Base-by-base conservation (phyloP, 495 filamentous ascomycete species). In the Penicillium verhagenii region DNA sequence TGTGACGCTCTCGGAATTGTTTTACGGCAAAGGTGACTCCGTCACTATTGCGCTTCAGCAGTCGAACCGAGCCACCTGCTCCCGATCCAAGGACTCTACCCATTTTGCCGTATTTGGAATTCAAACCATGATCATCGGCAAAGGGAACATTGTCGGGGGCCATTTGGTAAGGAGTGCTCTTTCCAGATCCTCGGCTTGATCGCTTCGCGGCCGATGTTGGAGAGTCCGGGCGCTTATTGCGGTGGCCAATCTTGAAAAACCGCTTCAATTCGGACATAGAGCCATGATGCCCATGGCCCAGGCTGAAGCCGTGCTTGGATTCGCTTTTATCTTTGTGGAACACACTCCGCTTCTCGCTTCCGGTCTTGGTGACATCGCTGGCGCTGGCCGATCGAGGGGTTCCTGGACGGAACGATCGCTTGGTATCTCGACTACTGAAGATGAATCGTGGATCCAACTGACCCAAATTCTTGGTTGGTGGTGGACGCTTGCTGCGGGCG, bases 21-120 rank as follows among this genome's bases (percentile, higher is more conserved):
- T 99, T 99, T 25, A 97, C 95, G 2, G 94, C 94, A 73, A 99
- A 97, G 3, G 94, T 96, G 10, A 88, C 86, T 9, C 88, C 86
- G 59, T 97, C 95, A 52, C 86, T 91, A 54, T 84, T 89, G 50
- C 95, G 82, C 76, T 93, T 96, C 85, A 99, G 88, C 26, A 99
- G 75, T 51, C 93, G 86, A 13, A 99, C 95, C 0, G 95, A 97
- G 16, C 94, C 94, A 13, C 94, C 94, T 44, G 94, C 94, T 10
- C 94, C 94, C 37, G 94, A 94, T 11, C 94, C 94, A 13, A 97
- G 79, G 0, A 97, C 91, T 64, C 88, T 92, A 10, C 93, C 93
- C 57, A 97, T 85, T 63, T 96, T 96, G 21, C 94, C 94, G 65
- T 97, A 99, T 60, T 94, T 97, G 29, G 86, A 88, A 37, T 87